phyloP scores from a whole-genome alignment of 495 filamentous ascomycete species.

The Aspergillus ostianus region DNA sequence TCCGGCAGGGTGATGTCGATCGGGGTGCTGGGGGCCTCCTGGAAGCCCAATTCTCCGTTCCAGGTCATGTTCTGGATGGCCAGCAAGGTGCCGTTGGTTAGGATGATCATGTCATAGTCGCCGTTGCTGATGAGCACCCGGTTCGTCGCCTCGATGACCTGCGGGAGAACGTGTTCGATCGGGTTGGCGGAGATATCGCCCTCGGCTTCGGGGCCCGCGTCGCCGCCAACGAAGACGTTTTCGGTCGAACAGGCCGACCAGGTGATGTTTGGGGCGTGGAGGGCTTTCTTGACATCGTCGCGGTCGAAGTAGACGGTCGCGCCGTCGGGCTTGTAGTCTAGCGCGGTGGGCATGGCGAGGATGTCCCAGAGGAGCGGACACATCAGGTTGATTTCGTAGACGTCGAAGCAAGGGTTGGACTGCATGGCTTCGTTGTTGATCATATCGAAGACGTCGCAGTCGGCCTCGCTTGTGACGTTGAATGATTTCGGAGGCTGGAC shows the following conservation, averaged over 20 bases:
- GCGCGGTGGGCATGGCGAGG: slow-evolving; percentile 43
- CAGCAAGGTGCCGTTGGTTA: slow-evolving; percentile 61
- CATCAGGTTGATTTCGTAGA: slow-evolving; percentile 53
- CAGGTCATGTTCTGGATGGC: slow-evolving; percentile 70
- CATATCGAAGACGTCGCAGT: slow-evolving; percentile 54
- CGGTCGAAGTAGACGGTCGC: slow-evolving; percentile 57
- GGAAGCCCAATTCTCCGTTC: slow-evolving; percentile 62
- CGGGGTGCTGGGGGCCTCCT: slow-evolving; percentile 34
- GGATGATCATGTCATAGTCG: slow-evolving; percentile 59
- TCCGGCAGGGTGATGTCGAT: slow-evolving; percentile 40
- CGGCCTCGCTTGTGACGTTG: slow-evolving; percentile 26
- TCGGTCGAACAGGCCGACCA: slow-evolving; percentile 44
- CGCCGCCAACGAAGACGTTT: slow-evolving; percentile 45
- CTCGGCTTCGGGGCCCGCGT: slow-evolving; percentile 33
- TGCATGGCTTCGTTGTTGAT: slow-evolving; percentile 44
- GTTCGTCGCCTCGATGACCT: slow-evolving; percentile 61
- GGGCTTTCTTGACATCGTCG: slow-evolving; percentile 54
- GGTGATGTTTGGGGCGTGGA: slow-evolving; percentile 51
- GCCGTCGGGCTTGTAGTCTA: slow-evolving; percentile 40
- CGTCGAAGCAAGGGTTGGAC: slow-evolving; percentile 61
- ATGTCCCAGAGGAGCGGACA: slow-evolving; percentile 48
- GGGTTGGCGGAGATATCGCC: slow-evolving; percentile 43
- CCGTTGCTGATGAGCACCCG: slow-evolving; percentile 60
- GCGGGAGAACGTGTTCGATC: slow-evolving; percentile 51
- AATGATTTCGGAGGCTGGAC: slow-evolving; percentile 38